phyloP scores from a whole-genome alignment of 495 filamentous ascomycete genomes.

The Tuber brumale region DNA sequence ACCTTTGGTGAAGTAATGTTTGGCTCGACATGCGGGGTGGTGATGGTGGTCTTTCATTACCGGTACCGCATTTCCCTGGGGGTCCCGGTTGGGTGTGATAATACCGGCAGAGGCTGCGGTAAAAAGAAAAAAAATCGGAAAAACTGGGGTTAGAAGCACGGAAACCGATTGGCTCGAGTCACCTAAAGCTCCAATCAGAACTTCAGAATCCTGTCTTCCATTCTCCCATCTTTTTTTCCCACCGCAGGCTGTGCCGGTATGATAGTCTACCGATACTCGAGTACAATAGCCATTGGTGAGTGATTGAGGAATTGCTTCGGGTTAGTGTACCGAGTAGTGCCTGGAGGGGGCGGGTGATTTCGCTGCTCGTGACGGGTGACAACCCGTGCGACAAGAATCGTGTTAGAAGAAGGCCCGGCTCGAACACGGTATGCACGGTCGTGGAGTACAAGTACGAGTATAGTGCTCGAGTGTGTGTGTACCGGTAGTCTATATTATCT shows the following conservation, averaged over 20 bases:
- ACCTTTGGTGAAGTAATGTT: background rate
- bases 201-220: too few species aligned
- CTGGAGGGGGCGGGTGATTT: background rate
- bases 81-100: background rate
- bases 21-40: background rate
- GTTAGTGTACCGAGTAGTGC: background rate
- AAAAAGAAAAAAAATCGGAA: too few species aligned
- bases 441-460: background rate
- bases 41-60: background rate
- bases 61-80: background rate
- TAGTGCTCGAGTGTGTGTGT: background rate
- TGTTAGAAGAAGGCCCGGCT: background rate
- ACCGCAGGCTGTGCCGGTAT: background rate
- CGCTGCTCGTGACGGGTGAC: background rate
- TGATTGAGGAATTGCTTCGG: background rate
- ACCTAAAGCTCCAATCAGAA: too few species aligned
- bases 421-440: background rate
- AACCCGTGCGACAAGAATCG: background rate
- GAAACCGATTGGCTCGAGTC: too few species aligned
- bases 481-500: too few species aligned
- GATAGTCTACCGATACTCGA: background rate
- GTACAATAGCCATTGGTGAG: background rate
- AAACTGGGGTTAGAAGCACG: too few species aligned
- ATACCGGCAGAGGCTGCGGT: background rate
- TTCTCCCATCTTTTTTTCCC: too few species aligned